Conservation (phyloP, 345 rosid species). For the Alliaria petiolata region DNA sequence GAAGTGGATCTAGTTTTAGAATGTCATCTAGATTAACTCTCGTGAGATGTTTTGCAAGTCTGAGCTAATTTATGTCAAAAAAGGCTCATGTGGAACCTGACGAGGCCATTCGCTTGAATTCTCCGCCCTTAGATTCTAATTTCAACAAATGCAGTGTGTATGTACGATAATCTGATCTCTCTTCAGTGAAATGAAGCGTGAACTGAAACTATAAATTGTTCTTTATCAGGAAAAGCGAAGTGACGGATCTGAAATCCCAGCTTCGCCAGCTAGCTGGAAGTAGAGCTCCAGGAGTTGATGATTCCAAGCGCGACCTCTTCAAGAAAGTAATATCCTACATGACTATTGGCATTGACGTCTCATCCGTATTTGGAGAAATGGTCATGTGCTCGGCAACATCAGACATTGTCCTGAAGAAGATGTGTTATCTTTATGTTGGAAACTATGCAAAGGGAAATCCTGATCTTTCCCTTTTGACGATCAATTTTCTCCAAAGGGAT, state of each 20-base stretch:
- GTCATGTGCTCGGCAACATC: conserved; percentile 98
- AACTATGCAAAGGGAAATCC: conserved; percentile 97
- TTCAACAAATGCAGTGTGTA: background rate
- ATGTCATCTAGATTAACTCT: background rate
- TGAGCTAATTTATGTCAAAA: background rate
- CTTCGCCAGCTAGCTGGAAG: conserved; percentile 98
- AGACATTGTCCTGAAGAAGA: conserved; percentile 97
- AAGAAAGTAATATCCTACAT: conserved; percentile 93
- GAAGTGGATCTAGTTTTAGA: conserved; percentile 10
- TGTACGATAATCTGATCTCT: conserved; percentile 11
- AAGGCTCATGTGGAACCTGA: background rate
- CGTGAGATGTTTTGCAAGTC: background rate
- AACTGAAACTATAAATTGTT: background rate
- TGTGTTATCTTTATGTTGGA: conserved; percentile 96
- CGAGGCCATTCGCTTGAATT: background rate
- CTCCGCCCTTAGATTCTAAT: background rate
- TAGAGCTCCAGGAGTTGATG: conserved; percentile 89
- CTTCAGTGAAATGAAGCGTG: background rate
- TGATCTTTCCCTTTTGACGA: conserved; percentile 85
- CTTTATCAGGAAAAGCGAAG: conserved; percentile 81
- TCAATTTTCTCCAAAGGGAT: conserved; percentile 95
- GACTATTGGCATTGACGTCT: conserved; percentile 94
- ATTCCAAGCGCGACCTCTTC: conserved; percentile 90
- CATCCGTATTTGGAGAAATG: conserved; percentile 95
- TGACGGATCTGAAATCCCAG: conserved; percentile 84